These are phyloP conservation scores for Cladosporium velox DNA, from an alignment of 2,329 filamentous ascomycete genomes.

Conservation along the genomic window DNA sequence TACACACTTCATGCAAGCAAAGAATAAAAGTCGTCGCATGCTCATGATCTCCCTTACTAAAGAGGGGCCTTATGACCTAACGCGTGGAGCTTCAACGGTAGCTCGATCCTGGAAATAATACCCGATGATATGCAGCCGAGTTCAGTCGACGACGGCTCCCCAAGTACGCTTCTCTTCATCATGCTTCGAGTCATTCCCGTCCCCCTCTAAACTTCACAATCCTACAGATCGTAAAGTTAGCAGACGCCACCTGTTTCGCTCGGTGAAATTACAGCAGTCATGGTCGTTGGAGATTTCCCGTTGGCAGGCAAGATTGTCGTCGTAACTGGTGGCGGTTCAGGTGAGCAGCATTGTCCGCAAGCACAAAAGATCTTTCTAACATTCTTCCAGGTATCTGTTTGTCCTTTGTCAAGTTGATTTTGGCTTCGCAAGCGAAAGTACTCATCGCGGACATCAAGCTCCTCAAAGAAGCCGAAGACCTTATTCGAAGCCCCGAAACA, in stretches of 20 bases:
- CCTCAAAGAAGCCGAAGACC: conserved; percentile 33
- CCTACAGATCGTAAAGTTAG: background rate
- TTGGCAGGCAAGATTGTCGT: conserved; percentile 30
- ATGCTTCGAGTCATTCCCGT: background rate
- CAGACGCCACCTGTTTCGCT: background rate
- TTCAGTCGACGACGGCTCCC: background rate
- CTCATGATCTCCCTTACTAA: background rate
- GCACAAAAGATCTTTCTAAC: background rate
- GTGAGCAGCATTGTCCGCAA: background rate
- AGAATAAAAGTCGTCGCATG: background rate
- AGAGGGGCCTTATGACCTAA: conserved; percentile 4
- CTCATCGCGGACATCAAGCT: conserved; percentile 41
- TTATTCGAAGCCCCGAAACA: conserved; percentile 25
- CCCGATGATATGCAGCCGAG: background rate
- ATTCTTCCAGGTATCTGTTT: conserved; percentile 30
- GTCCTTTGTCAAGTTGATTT: conserved; percentile 27
- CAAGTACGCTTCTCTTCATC: background rate
- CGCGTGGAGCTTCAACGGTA: background rate
- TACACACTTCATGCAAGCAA: background rate
- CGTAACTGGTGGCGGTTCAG: conserved; percentile 31
- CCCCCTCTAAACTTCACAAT: background rate
- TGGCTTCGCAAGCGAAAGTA: conserved; percentile 32
- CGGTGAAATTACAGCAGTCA: conserved; percentile 3
- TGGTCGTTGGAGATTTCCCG: conserved; percentile 31
- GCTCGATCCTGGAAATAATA: background rate